These are phyloP conservation scores for Anthracocystis walkeri DNA, from an alignment of 1,284 basidiomycete species.

Conservation along the genomic window DNA sequence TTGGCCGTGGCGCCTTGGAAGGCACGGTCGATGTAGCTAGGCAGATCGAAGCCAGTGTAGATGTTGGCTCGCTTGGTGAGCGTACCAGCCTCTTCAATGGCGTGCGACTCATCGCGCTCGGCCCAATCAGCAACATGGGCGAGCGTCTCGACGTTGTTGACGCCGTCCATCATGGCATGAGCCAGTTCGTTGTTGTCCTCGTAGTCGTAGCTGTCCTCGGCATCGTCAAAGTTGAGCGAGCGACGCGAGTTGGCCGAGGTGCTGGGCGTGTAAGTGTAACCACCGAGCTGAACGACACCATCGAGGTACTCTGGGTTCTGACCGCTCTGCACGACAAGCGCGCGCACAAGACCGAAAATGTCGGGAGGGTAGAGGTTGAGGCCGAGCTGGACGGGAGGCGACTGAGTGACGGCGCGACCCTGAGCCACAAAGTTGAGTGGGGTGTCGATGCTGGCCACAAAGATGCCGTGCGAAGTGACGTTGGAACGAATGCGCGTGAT, in stretches of 20 bases:
- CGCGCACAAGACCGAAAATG: constrained; percentile 79
- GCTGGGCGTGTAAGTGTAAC: constrained; percentile 75
- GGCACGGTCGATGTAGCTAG: constrained; percentile 76
- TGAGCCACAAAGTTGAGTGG: constrained; percentile 74
- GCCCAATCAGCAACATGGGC: constrained; percentile 53
- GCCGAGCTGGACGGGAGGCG: constrained; percentile 76
- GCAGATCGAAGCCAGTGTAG: constrained; percentile 77
- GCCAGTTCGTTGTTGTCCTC: constrained; percentile 59
- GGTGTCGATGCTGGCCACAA: constrained; percentile 77
- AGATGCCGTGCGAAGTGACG: constrained; percentile 77
- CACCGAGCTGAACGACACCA: constrained; percentile 78
- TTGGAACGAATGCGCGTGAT: constrained; percentile 78
- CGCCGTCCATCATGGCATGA: constrained; percentile 51
- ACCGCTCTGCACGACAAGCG: constrained; percentile 77
- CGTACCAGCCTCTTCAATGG: constrained; percentile 67
- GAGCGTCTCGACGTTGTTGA: constrained; percentile 69
- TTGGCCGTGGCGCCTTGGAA: constrained; percentile 78
- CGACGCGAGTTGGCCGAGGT: constrained; percentile 52
- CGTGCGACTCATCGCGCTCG: constrained; percentile 35
- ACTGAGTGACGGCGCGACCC: constrained; percentile 75
- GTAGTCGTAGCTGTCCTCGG: constrained; percentile 37
- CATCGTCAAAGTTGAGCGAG: constrained; percentile 23
- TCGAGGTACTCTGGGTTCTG: constrained; percentile 77
- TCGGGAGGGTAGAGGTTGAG: constrained; percentile 80
- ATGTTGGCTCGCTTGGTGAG: constrained; percentile 70